These are phyloP conservation scores for Melanopsichium pennsylvanicum DNA, from an alignment of 1,284 basidiomycete species.

Conservation along the genomic window DNA sequence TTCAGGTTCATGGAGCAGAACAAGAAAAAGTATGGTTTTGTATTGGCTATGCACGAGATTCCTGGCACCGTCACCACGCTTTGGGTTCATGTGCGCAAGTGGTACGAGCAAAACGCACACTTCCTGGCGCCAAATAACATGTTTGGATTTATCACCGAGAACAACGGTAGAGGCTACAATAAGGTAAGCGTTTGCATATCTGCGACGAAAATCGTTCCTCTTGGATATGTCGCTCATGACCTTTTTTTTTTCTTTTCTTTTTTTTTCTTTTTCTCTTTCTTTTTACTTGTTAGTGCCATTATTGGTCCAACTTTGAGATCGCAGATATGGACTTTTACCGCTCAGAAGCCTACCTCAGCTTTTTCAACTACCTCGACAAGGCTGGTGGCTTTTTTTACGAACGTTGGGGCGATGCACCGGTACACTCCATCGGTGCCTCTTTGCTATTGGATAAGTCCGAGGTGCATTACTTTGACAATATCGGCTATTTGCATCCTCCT, in stretches of 20 bases:
- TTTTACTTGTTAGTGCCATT: constrained; percentile 72
- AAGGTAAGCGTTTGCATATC: constrained; percentile 53
- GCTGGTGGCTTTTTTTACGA: constrained; percentile 73
- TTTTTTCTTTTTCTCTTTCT: not conserved
- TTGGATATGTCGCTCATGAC: too few relatives aligned
- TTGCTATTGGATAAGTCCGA: constrained; percentile 52
- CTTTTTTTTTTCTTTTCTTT: too few relatives aligned
- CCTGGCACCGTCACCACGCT: constrained; percentile 79
- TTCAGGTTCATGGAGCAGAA: constrained; percentile 85
- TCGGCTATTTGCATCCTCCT: constrained; percentile 59
- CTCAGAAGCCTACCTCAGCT: constrained; percentile 76
- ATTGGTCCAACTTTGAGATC: constrained; percentile 75
- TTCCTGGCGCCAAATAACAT: constrained; percentile 76
- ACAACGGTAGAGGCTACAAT: constrained; percentile 72
- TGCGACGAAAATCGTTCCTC: too few relatives aligned
- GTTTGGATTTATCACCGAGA: constrained; percentile 78
- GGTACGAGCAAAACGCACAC: constrained; percentile 74
- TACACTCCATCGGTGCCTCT: constrained; percentile 64
- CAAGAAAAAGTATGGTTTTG: constrained; percentile 77
- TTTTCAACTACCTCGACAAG: constrained; percentile 79
- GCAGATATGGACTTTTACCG: constrained; percentile 79
- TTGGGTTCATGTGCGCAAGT: constrained; percentile 77
- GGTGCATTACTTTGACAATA: constrained; percentile 59
- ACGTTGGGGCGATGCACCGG: constrained; percentile 84
- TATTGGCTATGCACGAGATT: constrained; percentile 80